Percentiles rank a stretch among this genome's conserved stretches.
These are phyloP conservation scores for Zasmidium angulare DNA, from an alignment of 2,329 filamentous ascomycete genomes.

Conservation along the genomic window DNA sequence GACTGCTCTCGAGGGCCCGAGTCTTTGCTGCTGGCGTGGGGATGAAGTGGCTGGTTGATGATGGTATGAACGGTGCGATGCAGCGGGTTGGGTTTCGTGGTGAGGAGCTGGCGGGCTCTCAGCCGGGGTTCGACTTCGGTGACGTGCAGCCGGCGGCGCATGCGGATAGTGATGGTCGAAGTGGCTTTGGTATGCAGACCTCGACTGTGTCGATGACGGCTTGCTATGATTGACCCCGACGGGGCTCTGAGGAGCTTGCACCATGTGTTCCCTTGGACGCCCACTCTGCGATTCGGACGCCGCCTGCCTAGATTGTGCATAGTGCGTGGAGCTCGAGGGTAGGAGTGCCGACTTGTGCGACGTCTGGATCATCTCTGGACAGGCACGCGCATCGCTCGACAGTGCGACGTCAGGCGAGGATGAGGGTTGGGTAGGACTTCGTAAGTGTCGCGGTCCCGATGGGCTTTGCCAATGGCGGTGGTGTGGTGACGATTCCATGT, in stretches of 20 bases:
- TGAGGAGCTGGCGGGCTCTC: not conserved
- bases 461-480: not conserved
- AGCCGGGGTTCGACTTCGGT: not conserved
- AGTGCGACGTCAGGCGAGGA: not conserved
- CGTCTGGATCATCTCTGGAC: not conserved
- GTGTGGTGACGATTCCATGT: not conserved
- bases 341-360: not conserved
- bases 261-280: not conserved
- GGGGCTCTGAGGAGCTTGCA: not conserved
- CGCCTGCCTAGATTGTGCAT: not conserved
- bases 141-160: not conserved
- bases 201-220: not conserved
- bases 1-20: not conserved
- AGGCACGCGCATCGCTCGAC: not conserved
- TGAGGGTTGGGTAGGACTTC: not conserved
- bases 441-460: not conserved
- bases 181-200: not conserved
- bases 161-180: constrained; percentile 1
- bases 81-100: not conserved
- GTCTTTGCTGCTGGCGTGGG: not conserved
- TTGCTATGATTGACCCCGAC: not conserved
- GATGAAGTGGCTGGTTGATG: not conserved
- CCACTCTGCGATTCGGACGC: not conserved
- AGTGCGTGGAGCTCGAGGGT: not conserved
- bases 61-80: too few species aligned